Base-by-base conservation (phyloP, 2,329 filamentous ascomycete species). In the Paecilomyces sp. region DNA sequence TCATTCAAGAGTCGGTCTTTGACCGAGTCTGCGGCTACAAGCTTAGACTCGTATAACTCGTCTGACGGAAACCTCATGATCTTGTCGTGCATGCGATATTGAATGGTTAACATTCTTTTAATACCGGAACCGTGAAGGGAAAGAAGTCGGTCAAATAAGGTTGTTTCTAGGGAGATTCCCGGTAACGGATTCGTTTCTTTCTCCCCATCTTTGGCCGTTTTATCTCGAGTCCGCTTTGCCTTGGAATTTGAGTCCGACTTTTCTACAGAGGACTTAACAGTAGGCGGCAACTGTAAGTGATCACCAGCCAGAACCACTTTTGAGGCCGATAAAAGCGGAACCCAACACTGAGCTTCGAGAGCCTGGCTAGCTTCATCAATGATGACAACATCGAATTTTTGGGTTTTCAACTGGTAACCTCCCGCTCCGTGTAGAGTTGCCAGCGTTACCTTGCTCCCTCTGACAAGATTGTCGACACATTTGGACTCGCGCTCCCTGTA, bases 341-440 rank as follows among this genome's bases (percentile, higher is more conserved):
- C 92, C 94, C 94, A 99, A 77, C 92, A 97, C 74, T 97, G 93
- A 0, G 94, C 92, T 75, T 99, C 94, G 9, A 97, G 81, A 1
- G 94, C 94, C 73, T 99, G 94, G 71, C 90, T 95, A 3, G 92
- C 94, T 77, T 99, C 94, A 69, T 99, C 94, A 59, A 99, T 91
- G 62, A 99, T 87, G 30, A 99, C 90, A 3, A 96, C 89, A 73
- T 99, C 94, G 64, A 99, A 99, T 57, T 85, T 79, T 69, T 95
- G 86, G 62, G 87, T 84, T 62, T 86, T 87, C 33, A 96, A 79
- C 75, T 97, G 91, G 66, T 86, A 88, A 0, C 92, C 90, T 8
- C 94, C 94, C 0, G 93, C 89, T 2, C 94, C 94, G 73, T 99
- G 94, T 53, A 99, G 81, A 2, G 94, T 99, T 0, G 92, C 90